phyloP scores from a whole-genome alignment of 169 alveolate species.

The Plasmodium yoelii region DNA sequence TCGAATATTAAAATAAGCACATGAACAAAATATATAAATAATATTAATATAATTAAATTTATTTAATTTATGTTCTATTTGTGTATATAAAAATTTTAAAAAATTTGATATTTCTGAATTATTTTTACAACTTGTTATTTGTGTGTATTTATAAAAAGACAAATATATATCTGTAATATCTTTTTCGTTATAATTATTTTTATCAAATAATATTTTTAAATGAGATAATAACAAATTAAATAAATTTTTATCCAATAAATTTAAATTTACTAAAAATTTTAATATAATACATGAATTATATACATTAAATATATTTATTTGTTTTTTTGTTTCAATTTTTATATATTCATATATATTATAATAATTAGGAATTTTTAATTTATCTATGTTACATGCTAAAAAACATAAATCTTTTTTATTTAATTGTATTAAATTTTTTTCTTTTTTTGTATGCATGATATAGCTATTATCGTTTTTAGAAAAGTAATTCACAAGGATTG shows the following conservation, averaged over 20 bases:
- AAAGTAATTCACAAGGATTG: slow-evolving; percentile 33
- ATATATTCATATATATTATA: slow-evolving; percentile 59
- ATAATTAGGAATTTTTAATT: slow-evolving; percentile 43
- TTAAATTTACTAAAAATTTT: slow-evolving; percentile 45
- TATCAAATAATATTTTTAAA: slow-evolving; percentile 50
- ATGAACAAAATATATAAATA: slow-evolving; percentile 36
- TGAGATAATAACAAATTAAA: slow-evolving; percentile 24
- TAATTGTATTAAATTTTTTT: slow-evolving; percentile 4
- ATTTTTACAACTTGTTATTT: not conserved
- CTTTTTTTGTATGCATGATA: not conserved
- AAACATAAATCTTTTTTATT: slow-evolving; percentile 59
- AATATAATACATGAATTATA: slow-evolving; percentile 45
- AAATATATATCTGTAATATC: slow-evolving; percentile 51
- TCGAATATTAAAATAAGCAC: slow-evolving; percentile 39
- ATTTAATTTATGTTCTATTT: slow-evolving; percentile 28
- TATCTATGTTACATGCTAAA: slow-evolving; percentile 35
- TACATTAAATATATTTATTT: slow-evolving; percentile 20
- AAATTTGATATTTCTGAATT: slow-evolving; percentile 23
- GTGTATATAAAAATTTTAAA: slow-evolving; percentile 20
- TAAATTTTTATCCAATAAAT: slow-evolving; percentile 30
- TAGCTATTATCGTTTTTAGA: slow-evolving; percentile 24
- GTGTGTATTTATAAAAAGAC: slow-evolving; percentile 22
- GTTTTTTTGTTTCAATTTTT: slow-evolving; percentile 12
- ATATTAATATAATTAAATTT: slow-evolving; percentile 37
- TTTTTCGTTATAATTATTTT: slow-evolving; percentile 62